Evolutionary conservation across 2,329 filamentous ascomycete species (phyloP).

Genomic region (Epichloe uncinata): DNA sequence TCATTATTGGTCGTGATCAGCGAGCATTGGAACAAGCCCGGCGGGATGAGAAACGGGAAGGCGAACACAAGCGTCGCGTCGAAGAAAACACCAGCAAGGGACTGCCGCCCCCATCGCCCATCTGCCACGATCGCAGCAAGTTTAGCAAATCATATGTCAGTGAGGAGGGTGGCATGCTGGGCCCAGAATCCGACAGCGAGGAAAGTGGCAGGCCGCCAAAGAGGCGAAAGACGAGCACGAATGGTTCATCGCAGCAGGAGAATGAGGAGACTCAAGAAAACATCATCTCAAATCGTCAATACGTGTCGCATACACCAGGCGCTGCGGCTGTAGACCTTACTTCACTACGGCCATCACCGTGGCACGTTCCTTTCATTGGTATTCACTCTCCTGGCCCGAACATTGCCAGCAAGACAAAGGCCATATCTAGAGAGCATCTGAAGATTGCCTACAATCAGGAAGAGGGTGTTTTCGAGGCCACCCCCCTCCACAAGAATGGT

Average conservation of each 20-base stretch:
- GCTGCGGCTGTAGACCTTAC: slow-evolving; percentile 46
- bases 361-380: slow-evolving; percentile 51
- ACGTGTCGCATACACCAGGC: slow-evolving; percentile 46
- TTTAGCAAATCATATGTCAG: slow-evolving; percentile 55
- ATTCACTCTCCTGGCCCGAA: slow-evolving; percentile 57
- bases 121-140: slow-evolving; percentile 37
- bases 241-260: slow-evolving; percentile 28
- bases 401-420: slow-evolving; percentile 50
- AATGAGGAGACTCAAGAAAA: slow-evolving; percentile 31
- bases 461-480: slow-evolving; percentile 50
- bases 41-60: slow-evolving; percentile 34
- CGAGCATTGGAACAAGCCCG: slow-evolving; percentile 42
- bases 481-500: slow-evolving; percentile 49
- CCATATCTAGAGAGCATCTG: slow-evolving; percentile 61
- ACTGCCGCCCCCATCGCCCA: slow-evolving; percentile 38
- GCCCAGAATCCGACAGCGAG: slow-evolving; percentile 46
- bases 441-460: slow-evolving; percentile 58
- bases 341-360: slow-evolving; percentile 45
- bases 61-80: slow-evolving; percentile 29
- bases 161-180: slow-evolving; percentile 56
- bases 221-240: slow-evolving; percentile 32
- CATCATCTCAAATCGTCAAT: slow-evolving; percentile 43
- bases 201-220: slow-evolving; percentile 32
- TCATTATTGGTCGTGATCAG: slow-evolving; percentile 61
- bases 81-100: slow-evolving; percentile 35